Base-by-base conservation (phyloP, 1,284 basidiomycete genomes). In the Macrocystidia cucumis region DNA sequence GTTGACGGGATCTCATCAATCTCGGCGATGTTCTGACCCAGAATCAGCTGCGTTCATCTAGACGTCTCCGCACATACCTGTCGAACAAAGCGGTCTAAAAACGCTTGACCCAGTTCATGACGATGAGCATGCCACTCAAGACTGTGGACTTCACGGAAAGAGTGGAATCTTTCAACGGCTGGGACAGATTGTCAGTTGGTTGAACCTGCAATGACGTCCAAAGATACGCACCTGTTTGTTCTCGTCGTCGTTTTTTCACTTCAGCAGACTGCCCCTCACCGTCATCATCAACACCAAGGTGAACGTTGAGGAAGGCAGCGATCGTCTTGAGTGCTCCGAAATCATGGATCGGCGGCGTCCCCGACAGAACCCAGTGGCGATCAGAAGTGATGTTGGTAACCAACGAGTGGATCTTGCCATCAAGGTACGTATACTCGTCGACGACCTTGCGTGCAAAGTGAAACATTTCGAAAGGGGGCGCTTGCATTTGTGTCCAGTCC, bases 371-470 rank as follows among this genome's bases (percentile, higher is more conserved):
- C 92, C 92, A 97, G 37, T 81, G 83, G 42, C 87, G 74, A 39
- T 84, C 79, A 0, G 89, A 83, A 16, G 79, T 74, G 16, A 95
- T 59, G 25, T 73, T 75, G 2, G 88, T 88, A 19, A 95, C 72
- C 47, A 92, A 72, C 1, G 87, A 69, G 37, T 89, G 80, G 5
- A 80, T 70, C 48, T 86, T 80, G 35, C 85, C 89, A 23, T 85
- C 79, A 9, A 95, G 70, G 54, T 97, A 97, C 1, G 92, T 95
- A 57, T 95, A 97, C 56, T 97, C 92, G 60, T 97, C 93, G 30
- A 96, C 81, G 34, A 96, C 84, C 32, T 89, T 75, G 2, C 92
- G 82, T 5, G 86, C 69, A 55, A 88, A 95, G 57, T 90, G 74
- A 72, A 97, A 96, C 71, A 92, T 86, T 57, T 95, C 90, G 34